Evolutionary conservation across 2,329 filamentous ascomycete genomes (phyloP), one percentile per base, ranked within the genome.

Genomic region (Cryphonectria naterciae): DNA sequence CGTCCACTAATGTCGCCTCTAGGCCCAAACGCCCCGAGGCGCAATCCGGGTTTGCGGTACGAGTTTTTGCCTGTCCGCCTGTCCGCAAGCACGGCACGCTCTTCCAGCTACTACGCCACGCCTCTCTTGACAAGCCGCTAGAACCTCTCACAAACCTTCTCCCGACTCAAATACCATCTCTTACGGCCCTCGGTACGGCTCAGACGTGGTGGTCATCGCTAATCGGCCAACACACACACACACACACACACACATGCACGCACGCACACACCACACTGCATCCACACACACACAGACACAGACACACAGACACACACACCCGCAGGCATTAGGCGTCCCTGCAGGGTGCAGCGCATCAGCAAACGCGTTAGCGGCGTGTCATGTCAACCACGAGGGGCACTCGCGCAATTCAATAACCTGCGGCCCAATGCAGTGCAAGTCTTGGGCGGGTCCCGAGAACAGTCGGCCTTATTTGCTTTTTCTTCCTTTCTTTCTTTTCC

Each of bases 191-290:
- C 64, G 64, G 39, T 58, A 66, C 69, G 63, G 58, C 32, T 19
- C 19, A 37, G 11, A 61, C 35, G 58, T 35, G 58, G 17, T 49
- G 70, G 49, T 69, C 68, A 64, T 70, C 52, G 68, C 69, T 72
- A 65, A 68, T 39, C 22, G 32, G 70, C 70, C 70, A 70, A 58
- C 70, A 63, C 70, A 67, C 63, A 64, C 65, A 70, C 69, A 67
- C 41, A 41, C 39, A 11, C 13, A 41, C 43, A 22, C 43, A 46
- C 43, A 49, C 46, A 49, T 19, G 17, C 43, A 46, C 43, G 17
- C 43, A 19, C 15, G 17, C 43, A 46, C 43, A 19, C 15, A 46
- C 43, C 43, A 46, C 15, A 17, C 17, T 17, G 15, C 43, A 46
- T 6, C 5, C 43, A 46, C 15, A 49, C 43, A 49, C 46, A n/a